Percentiles rank a stretch among this genome's conserved stretches.
Evolutionary conservation across 208 protist genomes (phyloP).

Genomic region (Baffinella frigidus): DNA sequence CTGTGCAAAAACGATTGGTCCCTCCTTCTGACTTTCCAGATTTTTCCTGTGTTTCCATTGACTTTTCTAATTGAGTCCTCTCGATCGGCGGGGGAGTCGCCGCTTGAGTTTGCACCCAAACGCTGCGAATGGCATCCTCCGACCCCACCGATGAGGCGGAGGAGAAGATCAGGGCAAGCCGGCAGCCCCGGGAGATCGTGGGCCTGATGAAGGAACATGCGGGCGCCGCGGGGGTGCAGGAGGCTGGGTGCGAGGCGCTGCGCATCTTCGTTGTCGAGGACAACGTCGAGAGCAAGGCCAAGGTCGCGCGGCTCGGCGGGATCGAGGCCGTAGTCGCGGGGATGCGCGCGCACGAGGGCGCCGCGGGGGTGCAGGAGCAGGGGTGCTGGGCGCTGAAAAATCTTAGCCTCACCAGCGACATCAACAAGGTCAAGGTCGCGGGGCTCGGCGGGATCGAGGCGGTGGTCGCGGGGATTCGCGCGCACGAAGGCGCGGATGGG

Average conservation of each 20-base stretch:
- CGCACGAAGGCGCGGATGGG: background rate
- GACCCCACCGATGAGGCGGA: too few relatives aligned
- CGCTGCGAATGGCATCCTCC: too few relatives aligned
- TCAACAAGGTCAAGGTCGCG: constrained; percentile 28
- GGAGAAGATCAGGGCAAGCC: too few relatives aligned
- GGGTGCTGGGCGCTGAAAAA: constrained; percentile 40
- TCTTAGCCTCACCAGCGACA: background rate
- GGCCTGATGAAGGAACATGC: constrained; percentile 26
- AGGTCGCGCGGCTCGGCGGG: background rate
- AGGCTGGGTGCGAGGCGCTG: background rate
- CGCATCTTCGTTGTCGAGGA: background rate
- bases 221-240: background rate
- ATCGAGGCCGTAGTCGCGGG: background rate
- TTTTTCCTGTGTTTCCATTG: too few relatives aligned
- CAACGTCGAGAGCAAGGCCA: constrained; percentile 11
- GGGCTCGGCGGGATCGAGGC: background rate
- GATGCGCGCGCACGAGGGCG: background rate
- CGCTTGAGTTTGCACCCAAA: too few relatives aligned
- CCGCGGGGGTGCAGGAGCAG: background rate
- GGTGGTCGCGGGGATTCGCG: background rate
- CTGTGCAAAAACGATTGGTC: too few relatives aligned
- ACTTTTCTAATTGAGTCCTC: too few relatives aligned
- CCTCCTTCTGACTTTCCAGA: too few relatives aligned
- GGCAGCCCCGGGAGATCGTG: too few relatives aligned
- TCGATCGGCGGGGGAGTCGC: too few relatives aligned